Evolutionary conservation across 169 alveolate genomes (phyloP), one percentile per base, ranked within the genome.

Genomic region (Plasmodium blacklocki): DNA sequence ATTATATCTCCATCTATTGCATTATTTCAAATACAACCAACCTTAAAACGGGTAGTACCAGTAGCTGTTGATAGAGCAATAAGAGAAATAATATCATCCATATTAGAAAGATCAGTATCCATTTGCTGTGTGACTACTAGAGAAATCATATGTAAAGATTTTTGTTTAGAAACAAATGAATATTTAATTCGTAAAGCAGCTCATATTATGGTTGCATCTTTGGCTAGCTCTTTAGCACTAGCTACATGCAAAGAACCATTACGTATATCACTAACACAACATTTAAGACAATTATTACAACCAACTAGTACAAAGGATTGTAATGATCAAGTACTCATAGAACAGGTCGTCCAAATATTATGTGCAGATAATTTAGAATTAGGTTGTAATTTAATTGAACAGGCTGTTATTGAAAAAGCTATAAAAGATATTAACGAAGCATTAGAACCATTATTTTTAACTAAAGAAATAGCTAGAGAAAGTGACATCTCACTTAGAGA

Each of bases 221-320:
- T 98, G 49, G 98, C 99, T 9, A 98, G 99, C 9, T 93, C 98
- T 21, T 95, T 99, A 73, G 99, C 99, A 6, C 94, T 95, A 56
- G 99, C 98, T 54, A 98, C 99, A 14, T 97, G 99, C 73, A 97
- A 97, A 93, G 99, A 98, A 72, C 99, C 99, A 12, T 94, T 98
- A 59, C 94, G 97, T 74, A 94, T 95, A 54, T 95, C 97, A n/a
- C 93, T 97, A 15, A 94, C 97, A 66, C 97, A 96, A 73, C 96
- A 97, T 73, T 95, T 99, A 59, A 88, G 98, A 63, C 96, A 97
- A 59, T 91, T 97, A 39, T 88, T 98, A 50, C 95, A 93, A 92
- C 88, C 94, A 29, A 92, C 93, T 60, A 78, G 96, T 60, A 93
- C 97, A 52, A 94, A 94, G 59, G 98, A 97, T 86, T 93, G 95